Evolutionary conservation across 371 early-diverging fungal species (phyloP).

Genomic region (Lichtheimia ramosa): DNA sequence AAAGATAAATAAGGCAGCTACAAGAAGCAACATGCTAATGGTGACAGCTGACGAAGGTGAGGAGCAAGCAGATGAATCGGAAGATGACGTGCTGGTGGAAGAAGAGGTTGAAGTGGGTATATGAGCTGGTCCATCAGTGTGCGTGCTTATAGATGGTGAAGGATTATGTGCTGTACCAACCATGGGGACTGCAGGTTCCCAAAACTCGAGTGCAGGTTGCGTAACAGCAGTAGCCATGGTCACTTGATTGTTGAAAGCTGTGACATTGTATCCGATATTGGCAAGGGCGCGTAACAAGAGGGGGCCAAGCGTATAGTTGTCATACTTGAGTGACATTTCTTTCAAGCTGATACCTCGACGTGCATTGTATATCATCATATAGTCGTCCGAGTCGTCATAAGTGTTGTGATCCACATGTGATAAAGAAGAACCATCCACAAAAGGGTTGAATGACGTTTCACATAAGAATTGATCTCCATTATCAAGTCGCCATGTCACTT

Average conservation of each 20-base stretch:
- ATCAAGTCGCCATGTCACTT: constrained; percentile 8
- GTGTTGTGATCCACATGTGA: constrained; percentile 36
- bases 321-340: constrained; percentile 1
- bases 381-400: constrained; percentile 29
- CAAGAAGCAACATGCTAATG: too few species aligned
- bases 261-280: constrained; percentile 39
- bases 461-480: constrained; percentile 10
- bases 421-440: constrained; percentile 34
- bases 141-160: constrained; percentile 20
- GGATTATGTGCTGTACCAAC: constrained; percentile 31
- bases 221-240: constrained; percentile 2
- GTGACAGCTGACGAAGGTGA: too few species aligned
- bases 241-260: constrained; percentile 3
- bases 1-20: constrained; percentile 7
- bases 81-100: constrained; percentile 4
- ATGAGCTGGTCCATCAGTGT: constrained; percentile 28
- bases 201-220: constrained; percentile 25
- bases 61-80: background rate
- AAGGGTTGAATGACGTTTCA: constrained; percentile 42
- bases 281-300: constrained; percentile 30
- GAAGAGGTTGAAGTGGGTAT: constrained; percentile 14
- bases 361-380: constrained; percentile 42
- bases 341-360: constrained; percentile 18
- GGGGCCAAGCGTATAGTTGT: constrained; percentile 50
- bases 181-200: constrained; percentile 27